Evolutionary conservation across 2,329 filamentous ascomycete species (phyloP).

Genomic region (Nothophaeocryptopus gaeumannii): DNA sequence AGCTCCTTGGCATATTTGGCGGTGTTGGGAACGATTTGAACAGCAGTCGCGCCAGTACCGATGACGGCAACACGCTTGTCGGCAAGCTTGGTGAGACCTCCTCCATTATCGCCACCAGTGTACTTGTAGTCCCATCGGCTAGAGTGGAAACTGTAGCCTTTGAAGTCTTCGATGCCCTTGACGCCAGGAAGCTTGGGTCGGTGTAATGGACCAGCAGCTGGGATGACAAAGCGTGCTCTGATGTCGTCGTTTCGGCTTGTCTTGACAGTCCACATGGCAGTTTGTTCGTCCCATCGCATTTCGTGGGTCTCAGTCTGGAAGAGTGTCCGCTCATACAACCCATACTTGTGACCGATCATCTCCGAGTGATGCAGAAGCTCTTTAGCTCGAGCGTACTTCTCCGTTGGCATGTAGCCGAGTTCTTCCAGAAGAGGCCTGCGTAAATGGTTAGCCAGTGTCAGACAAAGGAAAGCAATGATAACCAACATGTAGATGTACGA

Average conservation of each 20-base stretch:
- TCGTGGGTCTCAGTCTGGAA: slow-evolving; percentile 24
- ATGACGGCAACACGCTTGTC: slow-evolving; percentile 27
- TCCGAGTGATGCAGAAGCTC: slow-evolving; percentile 42
- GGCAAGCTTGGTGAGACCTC: slow-evolving; percentile 15
- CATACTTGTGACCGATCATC: slow-evolving; percentile 20
- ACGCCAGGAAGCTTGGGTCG: slow-evolving; percentile 48
- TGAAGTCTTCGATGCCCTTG: slow-evolving; percentile 38
- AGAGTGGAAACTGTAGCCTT: slow-evolving; percentile 45
- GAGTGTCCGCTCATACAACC: slow-evolving; percentile 44
- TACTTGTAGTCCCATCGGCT: slow-evolving; percentile 44
- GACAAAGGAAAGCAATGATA: too few species aligned
- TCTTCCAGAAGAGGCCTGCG: slow-evolving; percentile 41
- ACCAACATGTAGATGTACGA: slow-evolving; percentile 42
- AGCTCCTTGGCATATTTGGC: slow-evolving; percentile 39
- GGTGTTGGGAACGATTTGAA: slow-evolving; percentile 42
- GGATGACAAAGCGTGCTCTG: slow-evolving; percentile 41
- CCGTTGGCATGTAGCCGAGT: slow-evolving; percentile 43
- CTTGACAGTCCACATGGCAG: slow-evolving; percentile 32
- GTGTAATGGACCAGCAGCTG: slow-evolving; percentile 42
- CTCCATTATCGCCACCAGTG: slow-evolving; percentile 37
- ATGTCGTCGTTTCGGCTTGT: slow-evolving; percentile 28
- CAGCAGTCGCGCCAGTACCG: slow-evolving; percentile 22
- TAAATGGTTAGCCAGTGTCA: too few species aligned
- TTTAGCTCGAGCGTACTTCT: slow-evolving; percentile 33
- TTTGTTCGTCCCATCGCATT: slow-evolving; percentile 29